Conservation (phyloP, 768 basidiomycete genomes). For the Trichaptum fuscoviolaceum region DNA sequence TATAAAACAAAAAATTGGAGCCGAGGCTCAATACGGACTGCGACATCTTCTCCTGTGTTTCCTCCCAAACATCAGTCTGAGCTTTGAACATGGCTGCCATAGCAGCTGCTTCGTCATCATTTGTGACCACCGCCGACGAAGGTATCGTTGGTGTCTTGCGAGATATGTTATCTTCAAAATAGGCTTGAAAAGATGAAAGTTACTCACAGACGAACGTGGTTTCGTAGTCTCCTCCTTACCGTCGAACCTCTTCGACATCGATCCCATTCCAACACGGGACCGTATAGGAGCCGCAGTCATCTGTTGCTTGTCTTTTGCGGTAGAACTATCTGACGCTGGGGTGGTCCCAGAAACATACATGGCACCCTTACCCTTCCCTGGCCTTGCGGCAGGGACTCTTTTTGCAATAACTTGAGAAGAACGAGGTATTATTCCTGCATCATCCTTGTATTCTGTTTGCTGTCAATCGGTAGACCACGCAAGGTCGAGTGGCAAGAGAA, state of each 20-base stretch:
- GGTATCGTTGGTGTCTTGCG: constrained; percentile 9
- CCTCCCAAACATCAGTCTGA: constrained; percentile 93
- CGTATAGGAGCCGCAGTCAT: constrained; percentile 9
- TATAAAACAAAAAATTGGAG: constrained; percentile 55
- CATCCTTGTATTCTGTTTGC: constrained; percentile 80
- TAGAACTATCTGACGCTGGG: constrained; percentile 5
- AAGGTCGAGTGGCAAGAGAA: neutral
- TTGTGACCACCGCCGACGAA: constrained; percentile 19
- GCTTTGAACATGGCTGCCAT: constrained; percentile 99
- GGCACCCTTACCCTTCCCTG: constrained; percentile 77
- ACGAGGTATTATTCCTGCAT: constrained; percentile 85
- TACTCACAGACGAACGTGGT: constrained; percentile 17
- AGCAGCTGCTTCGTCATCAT: constrained; percentile 85
- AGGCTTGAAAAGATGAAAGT: constrained; percentile 1
- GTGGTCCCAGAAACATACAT: constrained; percentile 59
- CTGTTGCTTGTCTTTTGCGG: constrained; percentile 8
- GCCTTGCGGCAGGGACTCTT: constrained; percentile 75
- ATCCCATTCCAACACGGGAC: constrained; percentile 61
- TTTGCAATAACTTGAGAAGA: constrained; percentile 94
- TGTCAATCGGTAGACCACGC: neutral
- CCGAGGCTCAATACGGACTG: constrained; percentile 78
- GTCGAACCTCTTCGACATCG: constrained; percentile 88
- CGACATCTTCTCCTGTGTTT: constrained; percentile 99
- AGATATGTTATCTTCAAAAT: neutral
- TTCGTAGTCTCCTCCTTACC: constrained; percentile 56